Base-by-base conservation (phyloP, 2,329 filamentous ascomycete genomes). In the Byssoonygena ceratinophila region DNA sequence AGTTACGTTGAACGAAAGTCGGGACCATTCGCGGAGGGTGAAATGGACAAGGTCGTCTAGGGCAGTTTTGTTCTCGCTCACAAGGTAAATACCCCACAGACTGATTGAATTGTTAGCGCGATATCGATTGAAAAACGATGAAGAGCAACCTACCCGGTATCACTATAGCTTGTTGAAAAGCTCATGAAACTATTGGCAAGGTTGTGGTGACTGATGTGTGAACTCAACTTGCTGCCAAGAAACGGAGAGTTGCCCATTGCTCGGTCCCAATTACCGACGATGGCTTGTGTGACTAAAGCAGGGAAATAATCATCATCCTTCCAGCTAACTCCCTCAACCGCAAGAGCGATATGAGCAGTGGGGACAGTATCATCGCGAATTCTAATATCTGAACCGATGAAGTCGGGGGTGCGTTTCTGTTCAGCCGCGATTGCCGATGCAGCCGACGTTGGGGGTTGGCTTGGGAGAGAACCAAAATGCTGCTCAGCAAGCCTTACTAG, bases 151-250 rank as follows among this genome's bases (percentile, higher is more conserved):
- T 81, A 95, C 89, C 90, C 92, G 70, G 92, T 98, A 73, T 98
- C 92, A 68, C 90, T 97, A 77, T 98, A 98, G 79, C 88, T 95
- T 61, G 92, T 98, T 60, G 90, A 96, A 78, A 98, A 98, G 78
- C 87, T 94, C 94, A 98, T 98, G 81, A 96, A 98, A 82, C 90
- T 96, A 79, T 95, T 98, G 73, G 92, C 92, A 58, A 98, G 81
- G 71, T 90, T 84, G 76, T 97, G 82, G 75, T 94, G 84, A 79
- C 94, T 87, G 62, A 98, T 84, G 66, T 92, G 88, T 60, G 85
- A 83, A 78, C 88, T 95, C 65, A 98, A 87, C 81, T 94, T 96
- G 86, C 89, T 95, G 65, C 94, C 92, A 68, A 96, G 85, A 78
- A 96, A 92, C 60, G 90, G 85, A 55, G 92, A 92, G 74, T 92